Evolutionary conservation across 371 early-diverging fungal species (phyloP).

Genomic region (Choanephora cucurbitarum): DNA sequence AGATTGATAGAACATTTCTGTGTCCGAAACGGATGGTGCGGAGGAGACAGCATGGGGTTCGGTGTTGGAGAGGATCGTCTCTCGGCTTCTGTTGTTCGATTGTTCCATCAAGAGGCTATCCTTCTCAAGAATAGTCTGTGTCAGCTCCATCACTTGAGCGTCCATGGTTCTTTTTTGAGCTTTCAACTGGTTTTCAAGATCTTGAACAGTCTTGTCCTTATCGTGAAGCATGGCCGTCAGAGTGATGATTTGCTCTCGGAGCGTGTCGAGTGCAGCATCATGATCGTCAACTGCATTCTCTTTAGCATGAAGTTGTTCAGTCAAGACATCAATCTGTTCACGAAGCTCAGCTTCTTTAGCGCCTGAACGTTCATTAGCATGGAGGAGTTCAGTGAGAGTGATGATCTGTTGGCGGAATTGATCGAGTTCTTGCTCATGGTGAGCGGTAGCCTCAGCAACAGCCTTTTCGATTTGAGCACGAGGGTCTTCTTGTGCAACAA

Average conservation of each 20-base stretch:
- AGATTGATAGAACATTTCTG: slow-evolving; percentile 13
- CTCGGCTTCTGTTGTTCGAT: slow-evolving; percentile 21
- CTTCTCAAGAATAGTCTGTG: slow-evolving; percentile 26
- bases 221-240: slow-evolving; percentile 7
- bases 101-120: slow-evolving; percentile 22
- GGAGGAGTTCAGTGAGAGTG: not conserved
- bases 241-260: not conserved
- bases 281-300: not conserved
- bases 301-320: slow-evolving; percentile 1
- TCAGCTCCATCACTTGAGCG: slow-evolving; percentile 23
- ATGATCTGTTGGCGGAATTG: not conserved
- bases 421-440: not conserved
- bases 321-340: not conserved
- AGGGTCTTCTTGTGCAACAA: not conserved
- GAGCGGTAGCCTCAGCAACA: not conserved
- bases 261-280: not conserved
- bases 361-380: not conserved
- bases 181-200: slow-evolving; percentile 13
- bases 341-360: not conserved
- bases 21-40: not conserved
- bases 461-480: slow-evolving; percentile 6
- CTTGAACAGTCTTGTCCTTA: slow-evolving; percentile 9
- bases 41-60: not conserved
- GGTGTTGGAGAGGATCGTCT: not conserved
- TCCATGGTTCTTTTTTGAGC: slow-evolving; percentile 24